Evolutionary conservation across 2,329 filamentous ascomycete genomes (phyloP), one percentile per base, ranked within the genome.

Genomic region (Cladosporium halotolerans): DNA sequence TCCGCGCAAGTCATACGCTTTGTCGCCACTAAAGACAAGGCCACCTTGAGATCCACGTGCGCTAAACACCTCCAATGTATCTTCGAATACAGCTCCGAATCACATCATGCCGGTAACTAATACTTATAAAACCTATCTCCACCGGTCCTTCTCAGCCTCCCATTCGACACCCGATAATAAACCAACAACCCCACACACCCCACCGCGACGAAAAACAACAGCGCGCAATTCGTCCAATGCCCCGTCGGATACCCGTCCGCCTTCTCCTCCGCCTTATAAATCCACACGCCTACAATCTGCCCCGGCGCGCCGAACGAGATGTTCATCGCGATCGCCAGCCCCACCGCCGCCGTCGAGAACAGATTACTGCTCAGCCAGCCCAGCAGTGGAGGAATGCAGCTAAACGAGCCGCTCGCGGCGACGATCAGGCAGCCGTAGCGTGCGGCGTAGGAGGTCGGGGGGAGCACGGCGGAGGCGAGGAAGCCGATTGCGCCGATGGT

Each of bases 201-300:
- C 0, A 71, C 73, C 1, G 77, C 73, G 0, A 84, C 82, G 55
- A 84, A 77, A 10, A 85, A 70, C 39, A 85, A 62, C 59, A 85
- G 67, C 9, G 71, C 82, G 2, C 80, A 81, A 63, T 86, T 85
- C 4, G 77, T 78, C 80, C 81, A 86, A 63, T 88, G 84, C 0
- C 85, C 85, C 0, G 84, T 88, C 0, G 83, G 83, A 64, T 86
- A 88, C 0, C 85, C 85, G 9, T 60, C 69, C 18, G 70, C 66
- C 14, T 76, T 78, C 66, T 89, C 83, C 9, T 79, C 70, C 1
- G 79, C 74, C 63, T 84, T 85, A 69, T 88, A 88, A 57, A 87
- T 88, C 84, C 84, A 89, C 1, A 87, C 83, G 0, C 84, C 85
- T 0, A 82, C 79, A 39, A 89, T 88, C 66, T 88, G 85, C 0